Evolutionary conservation across 805 yeast species (phyloP).

Genomic region (Ogataea minuta): DNA sequence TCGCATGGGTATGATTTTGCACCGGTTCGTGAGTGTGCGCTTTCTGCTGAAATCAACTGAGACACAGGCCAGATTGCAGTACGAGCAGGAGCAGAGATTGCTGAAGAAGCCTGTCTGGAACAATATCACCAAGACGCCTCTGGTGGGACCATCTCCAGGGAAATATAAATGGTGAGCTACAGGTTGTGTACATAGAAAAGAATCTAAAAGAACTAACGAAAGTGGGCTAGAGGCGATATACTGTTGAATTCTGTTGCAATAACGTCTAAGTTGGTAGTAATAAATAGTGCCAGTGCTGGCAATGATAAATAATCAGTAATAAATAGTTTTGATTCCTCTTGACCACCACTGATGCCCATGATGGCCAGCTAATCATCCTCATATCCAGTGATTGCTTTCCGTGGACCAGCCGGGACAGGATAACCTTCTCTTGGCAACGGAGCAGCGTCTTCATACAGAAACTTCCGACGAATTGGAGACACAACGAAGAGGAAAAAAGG

Average conservation of each 20-base stretch:
- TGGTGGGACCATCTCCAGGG: slow-evolving; percentile 50
- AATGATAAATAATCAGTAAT: slow-evolving; percentile 8
- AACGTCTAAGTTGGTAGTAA: no score
- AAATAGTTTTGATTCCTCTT: no score
- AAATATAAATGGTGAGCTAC: slow-evolving; percentile 51
- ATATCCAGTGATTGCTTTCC: slow-evolving; percentile 51
- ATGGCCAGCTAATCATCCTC: slow-evolving; percentile 40
- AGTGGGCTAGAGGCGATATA: not conserved
- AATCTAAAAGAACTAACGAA: not conserved
- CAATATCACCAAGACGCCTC: slow-evolving; percentile 42
- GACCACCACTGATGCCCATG: no score
- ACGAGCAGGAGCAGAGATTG: slow-evolving; percentile 54
- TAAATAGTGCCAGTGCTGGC: not conserved
- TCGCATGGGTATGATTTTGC: slow-evolving; percentile 73
- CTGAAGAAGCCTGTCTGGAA: slow-evolving; percentile 41
- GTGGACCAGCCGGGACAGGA: slow-evolving; percentile 54
- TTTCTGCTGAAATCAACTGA: slow-evolving; percentile 69
- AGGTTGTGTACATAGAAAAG: slow-evolving; percentile 8
- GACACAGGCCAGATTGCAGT: slow-evolving; percentile 57
- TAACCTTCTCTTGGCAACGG: slow-evolving; percentile 59
- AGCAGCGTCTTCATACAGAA: slow-evolving; percentile 59
- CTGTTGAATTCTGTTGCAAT: not conserved
- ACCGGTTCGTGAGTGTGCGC: slow-evolving; percentile 77
- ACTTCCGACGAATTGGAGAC: slow-evolving; percentile 70
- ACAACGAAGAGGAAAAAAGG: slow-evolving; percentile 59